Base-by-base conservation (phyloP, 208 protist genomes). In the Trypanosoma caninum region DNA sequence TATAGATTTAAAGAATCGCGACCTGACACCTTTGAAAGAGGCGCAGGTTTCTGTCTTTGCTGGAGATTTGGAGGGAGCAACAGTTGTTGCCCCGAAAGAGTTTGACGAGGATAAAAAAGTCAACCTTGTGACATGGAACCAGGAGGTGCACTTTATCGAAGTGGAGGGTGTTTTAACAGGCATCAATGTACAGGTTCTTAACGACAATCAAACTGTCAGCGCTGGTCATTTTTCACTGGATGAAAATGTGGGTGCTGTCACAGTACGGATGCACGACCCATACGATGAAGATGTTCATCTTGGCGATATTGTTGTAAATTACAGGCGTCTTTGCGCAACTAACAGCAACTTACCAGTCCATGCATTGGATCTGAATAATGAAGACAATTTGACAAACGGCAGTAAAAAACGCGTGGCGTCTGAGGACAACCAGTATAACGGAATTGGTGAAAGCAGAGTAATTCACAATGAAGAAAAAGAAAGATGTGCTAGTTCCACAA, bases 71-170 rank as follows among this genome's bases (percentile, higher is more conserved):
- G 84, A 91, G 52, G 88, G 88, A 7, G 59, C 66, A 45, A 91
- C 84, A 14, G 75, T 86, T 35, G 60, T 71, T 50, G 74, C 82
- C n/a, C 64, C 79, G 10, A 78, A 64, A 14, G 65, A 38, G 28
- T 0, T 74, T n/a, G 63, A 61, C 11, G 83, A 85, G 28, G 79
- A 57, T 4, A 69, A 78, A 11, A 47, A 38, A 46, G 75, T 65
- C 20, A 57, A 78, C 52, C 59, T 92, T 47, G 72, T 90, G 40
- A 76, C 58, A 51, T 94, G 88, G 85, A 92, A 92, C 69, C 88
- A 94, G 60, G 84, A 94, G 76, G 78, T 94, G 33, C 88, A 82
- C 42, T 94, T 94, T 63, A 85, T 94, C 35, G 88, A 82, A 31
- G 69, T 92, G 20, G 64, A 84, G 27, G 58, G 51, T 22, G 41